Percentiles rank a stretch among this genome's conserved stretches.
Conservation (phyloP, 768 basidiomycete genomes). For the Chalciporus pseudorubinellus region DNA sequence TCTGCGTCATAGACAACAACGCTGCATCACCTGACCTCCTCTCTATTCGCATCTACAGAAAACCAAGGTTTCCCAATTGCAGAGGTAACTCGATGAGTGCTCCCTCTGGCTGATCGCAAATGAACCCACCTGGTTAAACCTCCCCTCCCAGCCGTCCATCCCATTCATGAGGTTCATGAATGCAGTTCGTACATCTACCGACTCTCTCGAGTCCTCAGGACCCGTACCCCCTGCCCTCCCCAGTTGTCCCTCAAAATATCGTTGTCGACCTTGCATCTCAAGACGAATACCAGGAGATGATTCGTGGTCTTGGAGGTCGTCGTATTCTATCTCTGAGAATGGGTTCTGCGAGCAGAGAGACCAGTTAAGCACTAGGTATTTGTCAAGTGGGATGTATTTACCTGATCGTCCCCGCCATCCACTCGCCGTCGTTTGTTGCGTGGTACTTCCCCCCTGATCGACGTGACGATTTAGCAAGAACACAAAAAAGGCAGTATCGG, state of each 20-base stretch:
- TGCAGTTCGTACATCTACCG: constrained; percentile 46
- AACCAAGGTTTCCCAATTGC: too few species aligned
- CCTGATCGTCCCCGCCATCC: constrained; percentile 42
- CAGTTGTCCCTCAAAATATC: constrained; percentile 75
- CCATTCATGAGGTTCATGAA: constrained; percentile 47
- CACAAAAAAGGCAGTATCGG: constrained; percentile 1
- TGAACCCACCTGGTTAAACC: constrained; percentile 52
- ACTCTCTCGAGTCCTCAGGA: constrained; percentile 18
- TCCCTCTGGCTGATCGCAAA: too few species aligned
- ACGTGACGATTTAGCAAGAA: not conserved
- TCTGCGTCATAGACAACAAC: constrained; percentile 71
- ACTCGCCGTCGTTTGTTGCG: constrained; percentile 61
- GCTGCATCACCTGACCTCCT: constrained; percentile 67
- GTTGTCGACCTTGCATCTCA: constrained; percentile 83
- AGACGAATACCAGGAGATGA: constrained; percentile 67
- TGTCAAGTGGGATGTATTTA: constrained; percentile 21
- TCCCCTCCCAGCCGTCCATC: constrained; percentile 54
- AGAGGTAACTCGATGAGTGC: too few species aligned
- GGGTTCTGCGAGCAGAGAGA: constrained; percentile 21
- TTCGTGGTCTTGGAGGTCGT: constrained; percentile 77
- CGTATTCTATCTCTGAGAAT: constrained; percentile 70
- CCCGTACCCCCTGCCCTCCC: constrained; percentile 21
- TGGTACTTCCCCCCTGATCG: constrained; percentile 50
- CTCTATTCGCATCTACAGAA: constrained; percentile 60
- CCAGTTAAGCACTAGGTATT: not conserved